Base-by-base conservation (phyloP, 495 filamentous ascomycete species). In the Aspergillus sclerotioniger region DNA sequence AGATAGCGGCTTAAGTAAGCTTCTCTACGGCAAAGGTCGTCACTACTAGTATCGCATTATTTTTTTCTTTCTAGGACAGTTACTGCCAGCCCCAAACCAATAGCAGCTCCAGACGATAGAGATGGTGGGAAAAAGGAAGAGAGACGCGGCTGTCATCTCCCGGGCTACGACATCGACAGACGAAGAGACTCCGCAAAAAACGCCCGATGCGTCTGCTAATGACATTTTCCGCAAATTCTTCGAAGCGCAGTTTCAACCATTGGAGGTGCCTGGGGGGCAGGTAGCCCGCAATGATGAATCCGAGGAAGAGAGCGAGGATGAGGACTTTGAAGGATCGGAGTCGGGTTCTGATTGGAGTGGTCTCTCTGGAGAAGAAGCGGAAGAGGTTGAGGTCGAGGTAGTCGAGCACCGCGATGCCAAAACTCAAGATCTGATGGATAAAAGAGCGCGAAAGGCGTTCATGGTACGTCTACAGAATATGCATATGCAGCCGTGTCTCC, bases 191-290 rank as follows among this genome's bases (percentile, higher is more conserved):
- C 16, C 57, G 13, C 29, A 66, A 2, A 63, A 61, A 3, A 56
- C 65, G 0, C 49, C 61, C 19, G 63, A 66, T 35, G 55, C 58
- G 17, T 67, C 68, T 53, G 64, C 71, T 28, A 71, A 76, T 43
- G 84, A 81, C 54, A 75, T 88, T 33, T 85, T 98, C 60, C 84
- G 84, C 56, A 86, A 84, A 60, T 86, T 90, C 67, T 98, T 98
- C 69, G 94, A 97, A 72, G 83, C 87, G 8, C 85, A 87, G 63
- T 98, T 96, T 72, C 82, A 85, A 61, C 90, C 92, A 10, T 65
- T 97, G 19, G 77, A 78, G 62, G 58, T 61, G 57, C 67, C 66
- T 35, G 51, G 57, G 8, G 59, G 48, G 25, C 52, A 61, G 6
- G 15, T 56, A 16, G 32, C 55, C 3, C 45, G 60, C 6, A 21